Base-by-base conservation (phyloP, 1,139 yeast species). In the Kurtzmaniella quercitrusa region DNA sequence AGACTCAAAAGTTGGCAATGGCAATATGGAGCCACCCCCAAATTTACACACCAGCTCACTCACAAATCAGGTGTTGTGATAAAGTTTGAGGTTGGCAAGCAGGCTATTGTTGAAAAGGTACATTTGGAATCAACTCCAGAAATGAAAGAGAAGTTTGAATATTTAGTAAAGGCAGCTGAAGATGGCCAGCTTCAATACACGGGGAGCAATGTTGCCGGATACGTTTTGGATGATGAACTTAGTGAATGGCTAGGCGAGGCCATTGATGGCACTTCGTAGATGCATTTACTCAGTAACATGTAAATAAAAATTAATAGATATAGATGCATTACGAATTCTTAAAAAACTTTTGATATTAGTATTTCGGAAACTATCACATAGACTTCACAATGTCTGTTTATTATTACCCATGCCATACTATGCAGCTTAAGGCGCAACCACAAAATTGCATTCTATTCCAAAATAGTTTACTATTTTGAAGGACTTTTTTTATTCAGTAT, bases 1-100 rank as follows among this genome's bases (percentile, higher is more conserved):
- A 72, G 73, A 35, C 63, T 85, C 34, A 59, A 64, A 45, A 58
- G 68, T 11, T 85, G 94, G 93, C 66, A 72, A 1, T 88, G 95
- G 94, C 72, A 65, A 33, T 86, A 62, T 57, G 95, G 89, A 0
- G 71, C 74, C 33, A 82, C 95, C 0, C 95, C 95, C 1, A 67
- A 63, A 45, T 85, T 85, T 56, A 64, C 67, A 14, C 84, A 82
- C 52, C 54, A 56, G 3, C 55, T 80, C 30, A 49, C 47, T 1
- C 51, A 59, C 0, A 57, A 62, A 34, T 53, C 55, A 30, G 70
- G 65, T 2, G 53, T 73, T 35, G 46, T 45, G 7, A 55, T 78
- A 5, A 60, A 53, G 40, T 69, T 80, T 43, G 44, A 55, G 2
- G 75, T 80, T 3, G 76, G 66, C 12, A 75, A 71, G 45, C 68